phyloP scores from a whole-genome alignment of 768 basidiomycete species.

The Podaxis sp. region DNA sequence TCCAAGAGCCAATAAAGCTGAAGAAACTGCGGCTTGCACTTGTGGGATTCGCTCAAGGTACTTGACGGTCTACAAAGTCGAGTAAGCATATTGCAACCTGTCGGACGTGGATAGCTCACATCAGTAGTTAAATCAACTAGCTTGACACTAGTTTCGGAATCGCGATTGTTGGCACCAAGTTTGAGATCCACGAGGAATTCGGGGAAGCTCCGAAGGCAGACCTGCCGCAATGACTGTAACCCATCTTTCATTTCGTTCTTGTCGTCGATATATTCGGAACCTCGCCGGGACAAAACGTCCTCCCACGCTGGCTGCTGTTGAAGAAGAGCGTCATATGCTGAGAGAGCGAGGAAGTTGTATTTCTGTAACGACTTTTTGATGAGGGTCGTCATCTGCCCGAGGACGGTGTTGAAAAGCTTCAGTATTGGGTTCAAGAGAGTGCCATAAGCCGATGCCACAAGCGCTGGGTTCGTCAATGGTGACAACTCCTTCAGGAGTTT shows the following conservation, averaged over 20 bases:
- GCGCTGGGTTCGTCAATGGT: constrained; percentile 49
- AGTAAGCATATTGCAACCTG: constrained; percentile 2
- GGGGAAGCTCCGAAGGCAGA: constrained; percentile 81
- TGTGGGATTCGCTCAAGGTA: constrained; percentile 72
- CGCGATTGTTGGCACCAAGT: constrained; percentile 52
- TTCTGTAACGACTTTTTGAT: constrained; percentile 78
- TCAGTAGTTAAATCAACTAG: constrained; percentile 58
- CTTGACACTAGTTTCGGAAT: constrained; percentile 61
- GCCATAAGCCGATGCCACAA: constrained; percentile 57
- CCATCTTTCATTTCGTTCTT: constrained; percentile 74
- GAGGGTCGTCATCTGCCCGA: constrained; percentile 59
- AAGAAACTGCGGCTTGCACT: constrained; percentile 63
- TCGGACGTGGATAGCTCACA: constrained; percentile 20
- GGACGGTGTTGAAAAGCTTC: constrained; percentile 60
- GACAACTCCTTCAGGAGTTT: constrained; percentile 59
- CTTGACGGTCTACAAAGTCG: constrained; percentile 49
- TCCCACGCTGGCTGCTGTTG: constrained; percentile 66
- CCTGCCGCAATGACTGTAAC: constrained; percentile 55
- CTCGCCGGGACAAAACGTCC: constrained; percentile 52
- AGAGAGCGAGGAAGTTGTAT: constrained; percentile 77
- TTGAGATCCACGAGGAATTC: constrained; percentile 82
- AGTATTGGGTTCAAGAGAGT: constrained; percentile 65
- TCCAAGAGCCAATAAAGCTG: constrained; percentile 67
- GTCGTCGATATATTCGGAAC: constrained; percentile 40
- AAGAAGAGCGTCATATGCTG: constrained; percentile 60